Evolutionary conservation across 2,329 filamentous ascomycete species (phyloP).

Genomic region (Fusarium kyushuense): DNA sequence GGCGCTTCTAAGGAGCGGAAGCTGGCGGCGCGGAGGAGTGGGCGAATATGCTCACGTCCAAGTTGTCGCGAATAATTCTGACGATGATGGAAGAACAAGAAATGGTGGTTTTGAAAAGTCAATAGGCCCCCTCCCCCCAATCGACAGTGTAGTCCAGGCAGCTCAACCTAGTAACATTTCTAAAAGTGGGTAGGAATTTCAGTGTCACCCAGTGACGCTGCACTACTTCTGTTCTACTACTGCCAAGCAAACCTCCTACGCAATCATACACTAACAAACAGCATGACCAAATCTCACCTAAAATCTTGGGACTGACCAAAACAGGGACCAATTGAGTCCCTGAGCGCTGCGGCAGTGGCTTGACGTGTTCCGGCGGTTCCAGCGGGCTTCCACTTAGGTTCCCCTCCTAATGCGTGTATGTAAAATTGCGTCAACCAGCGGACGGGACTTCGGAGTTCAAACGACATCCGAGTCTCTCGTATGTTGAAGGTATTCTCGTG

Average conservation of each 20-base stretch:
- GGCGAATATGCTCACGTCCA: conserved; percentile 33
- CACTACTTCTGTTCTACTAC: conserved; percentile 13
- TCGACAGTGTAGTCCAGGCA: conserved; percentile 6
- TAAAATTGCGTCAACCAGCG: conserved; percentile 29
- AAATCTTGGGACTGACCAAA: conserved; percentile 17
- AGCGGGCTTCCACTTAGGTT: conserved; percentile 22
- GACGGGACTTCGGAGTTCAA: conserved; percentile 8
- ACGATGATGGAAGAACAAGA: conserved; percentile 39
- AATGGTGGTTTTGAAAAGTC: conserved; percentile 45
- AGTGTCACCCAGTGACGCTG: conserved; percentile 34
- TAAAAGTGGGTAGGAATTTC: conserved; percentile 41
- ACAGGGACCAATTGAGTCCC: conserved; percentile 23
- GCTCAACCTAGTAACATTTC: conserved; percentile 33
- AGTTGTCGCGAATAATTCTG: conserved; percentile 34
- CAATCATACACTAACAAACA: conserved; percentile 23
- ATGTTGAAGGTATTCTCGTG: background rate
- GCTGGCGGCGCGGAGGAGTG: conserved; percentile 21
- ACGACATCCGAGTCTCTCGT: background rate
- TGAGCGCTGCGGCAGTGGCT: conserved; percentile 41
- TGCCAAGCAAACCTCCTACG: conserved; percentile 35
- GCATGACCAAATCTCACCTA: conserved; percentile 32
- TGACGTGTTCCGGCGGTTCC: conserved; percentile 40
- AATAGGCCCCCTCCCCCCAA: background rate
- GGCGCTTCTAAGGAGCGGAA: conserved; percentile 7
- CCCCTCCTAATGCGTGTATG: background rate